Conservation (phyloP, 306 rosid species). For the Senna tora region DNA sequence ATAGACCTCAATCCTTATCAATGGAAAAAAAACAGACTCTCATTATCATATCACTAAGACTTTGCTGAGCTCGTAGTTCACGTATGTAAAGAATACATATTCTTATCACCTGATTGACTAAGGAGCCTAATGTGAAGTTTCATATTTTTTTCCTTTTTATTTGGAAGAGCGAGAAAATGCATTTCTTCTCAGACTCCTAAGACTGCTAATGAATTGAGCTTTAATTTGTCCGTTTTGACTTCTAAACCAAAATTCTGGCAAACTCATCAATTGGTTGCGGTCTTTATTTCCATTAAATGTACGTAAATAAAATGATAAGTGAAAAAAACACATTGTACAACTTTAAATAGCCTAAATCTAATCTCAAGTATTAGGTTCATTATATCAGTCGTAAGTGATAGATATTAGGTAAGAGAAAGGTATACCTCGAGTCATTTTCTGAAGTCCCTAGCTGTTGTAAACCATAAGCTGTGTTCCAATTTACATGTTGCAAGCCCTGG, state of each 20-base stretch:
- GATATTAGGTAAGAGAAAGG: constrained; percentile 24
- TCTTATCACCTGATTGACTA: constrained; percentile 18
- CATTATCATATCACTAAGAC: neutral
- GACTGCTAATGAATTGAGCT: too few relatives aligned
- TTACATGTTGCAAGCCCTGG: constrained; percentile 69
- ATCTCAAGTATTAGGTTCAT: constrained; percentile 2
- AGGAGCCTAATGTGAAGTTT: neutral
- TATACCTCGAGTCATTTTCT: constrained; percentile 64
- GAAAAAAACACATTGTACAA: neutral
- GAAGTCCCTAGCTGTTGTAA: constrained; percentile 55
- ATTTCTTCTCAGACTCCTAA: too few relatives aligned
- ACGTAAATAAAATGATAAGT: neutral
- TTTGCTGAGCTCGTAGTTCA: constrained; percentile 10
- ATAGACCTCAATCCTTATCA: neutral
- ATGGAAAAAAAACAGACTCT: neutral
- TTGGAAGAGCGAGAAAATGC: too few relatives aligned
- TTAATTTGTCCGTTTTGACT: constrained; percentile 6
- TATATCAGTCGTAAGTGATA: constrained; percentile 3
- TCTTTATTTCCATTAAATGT: constrained; percentile 1
- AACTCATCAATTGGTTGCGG: neutral
- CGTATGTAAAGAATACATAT: constrained; percentile 2
- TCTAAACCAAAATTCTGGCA: constrained; percentile 4
- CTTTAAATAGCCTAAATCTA: neutral
- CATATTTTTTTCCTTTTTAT: neutral
- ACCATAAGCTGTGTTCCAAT: constrained; percentile 49